Evolutionary conservation across 345 rosid species (phyloP), one percentile per base, ranked within the genome.

Genomic region (Triadica sebifera): DNA sequence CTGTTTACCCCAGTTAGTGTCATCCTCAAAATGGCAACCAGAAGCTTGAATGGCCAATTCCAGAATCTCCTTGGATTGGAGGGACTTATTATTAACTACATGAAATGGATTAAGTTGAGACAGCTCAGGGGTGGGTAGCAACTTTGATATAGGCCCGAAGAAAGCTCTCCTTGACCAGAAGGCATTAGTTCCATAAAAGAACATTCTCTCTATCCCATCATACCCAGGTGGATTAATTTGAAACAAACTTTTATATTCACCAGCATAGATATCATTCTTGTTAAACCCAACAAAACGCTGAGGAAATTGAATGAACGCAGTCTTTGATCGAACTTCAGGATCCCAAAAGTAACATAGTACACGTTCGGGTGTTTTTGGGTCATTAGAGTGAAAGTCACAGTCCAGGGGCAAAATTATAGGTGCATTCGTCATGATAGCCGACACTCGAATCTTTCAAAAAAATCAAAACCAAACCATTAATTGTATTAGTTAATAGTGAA

Each of bases 331-430:
- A 9, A 68, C 65, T 13, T 57, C 51, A 2, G 88, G 85, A 17
- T 94, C 91, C 0, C 63, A 73, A 0, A 84, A 50, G 70, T 91
- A 89, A 51, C 97, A 90, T n/a, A 91, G 57, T 17, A 79, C 83
- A 12, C 88, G 88, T 12, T 62, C 74, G 34, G 82, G 84, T 3
- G 96, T 82, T 22, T 17, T 47, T 0, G 98, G 93, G 72, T 92
- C 89, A 69, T 90, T 94, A 0, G 97, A 90, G 73, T 79, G 74
- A 87, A 84, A 89, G 83, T 92, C 98, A 65, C 98, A 90, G 15
- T 94, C 98, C 39, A 89, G 67, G 7, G 94, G 86, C 77, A 92
- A 74, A 37, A 92, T 74, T 52, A 94, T 63, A 0, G 93, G 91
- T 19, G 90, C 86, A 72, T 94, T 94, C 24, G 88, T 89, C 89